A percentile compares a stretch with the other conserved stretches of the same genome.
These are phyloP conservation scores for Thraustotheca clavata DNA, from an alignment of 352 stramenopile genomes.

Conservation along the genomic window DNA sequence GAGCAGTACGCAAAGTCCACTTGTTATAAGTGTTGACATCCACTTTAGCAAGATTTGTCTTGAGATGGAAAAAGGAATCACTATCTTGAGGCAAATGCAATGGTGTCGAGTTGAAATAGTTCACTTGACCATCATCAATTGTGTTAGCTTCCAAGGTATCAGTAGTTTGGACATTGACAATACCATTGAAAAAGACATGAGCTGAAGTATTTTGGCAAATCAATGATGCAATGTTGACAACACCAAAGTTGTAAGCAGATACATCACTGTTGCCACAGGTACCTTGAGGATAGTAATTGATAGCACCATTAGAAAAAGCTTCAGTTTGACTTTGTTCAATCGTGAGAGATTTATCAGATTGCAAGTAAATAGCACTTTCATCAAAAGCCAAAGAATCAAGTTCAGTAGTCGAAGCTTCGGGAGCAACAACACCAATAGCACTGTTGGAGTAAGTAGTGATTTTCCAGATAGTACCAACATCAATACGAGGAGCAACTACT, in stretches of 20 bases:
- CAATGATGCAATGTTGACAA: constrained; percentile 2
- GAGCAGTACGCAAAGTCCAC: background rate
- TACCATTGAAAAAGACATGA: background rate
- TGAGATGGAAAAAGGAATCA: background rate
- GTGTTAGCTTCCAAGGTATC: background rate
- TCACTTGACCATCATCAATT: background rate
- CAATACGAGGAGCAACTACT: background rate
- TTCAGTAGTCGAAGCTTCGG: background rate
- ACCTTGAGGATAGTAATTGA: constrained; percentile 9
- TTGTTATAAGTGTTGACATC: background rate
- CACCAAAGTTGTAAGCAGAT: background rate
- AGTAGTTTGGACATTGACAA: background rate
- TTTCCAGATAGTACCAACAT: background rate
- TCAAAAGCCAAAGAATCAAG: background rate
- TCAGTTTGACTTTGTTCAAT: background rate
- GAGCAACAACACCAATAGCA: background rate
- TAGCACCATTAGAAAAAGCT: background rate
- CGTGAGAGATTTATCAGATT: background rate
- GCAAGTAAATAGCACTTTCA: background rate
- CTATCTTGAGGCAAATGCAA: background rate
- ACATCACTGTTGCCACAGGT: background rate
- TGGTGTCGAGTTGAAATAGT: background rate
- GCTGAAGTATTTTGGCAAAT: background rate
- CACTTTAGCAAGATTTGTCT: background rate
- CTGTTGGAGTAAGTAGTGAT: background rate